A percentile compares a stretch with the other conserved stretches of the same genome.
Conservation (phyloP, 108 stramenopile species). For the Skeletonema potamos region DNA sequence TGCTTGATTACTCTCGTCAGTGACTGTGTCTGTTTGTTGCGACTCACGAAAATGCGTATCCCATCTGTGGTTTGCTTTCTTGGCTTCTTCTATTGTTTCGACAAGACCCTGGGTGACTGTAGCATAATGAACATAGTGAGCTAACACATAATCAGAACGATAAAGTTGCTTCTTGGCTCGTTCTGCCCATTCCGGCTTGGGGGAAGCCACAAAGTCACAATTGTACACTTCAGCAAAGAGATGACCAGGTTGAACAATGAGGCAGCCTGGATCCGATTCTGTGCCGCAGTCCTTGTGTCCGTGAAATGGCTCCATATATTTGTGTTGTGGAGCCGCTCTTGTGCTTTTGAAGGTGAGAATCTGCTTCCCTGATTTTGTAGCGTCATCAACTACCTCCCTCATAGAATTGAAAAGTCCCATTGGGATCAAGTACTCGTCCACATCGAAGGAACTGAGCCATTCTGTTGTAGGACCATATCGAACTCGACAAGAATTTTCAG, state of each 20-base stretch:
- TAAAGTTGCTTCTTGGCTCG: conserved; percentile 87
- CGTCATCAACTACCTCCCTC: conserved; percentile 45
- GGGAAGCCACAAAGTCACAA: conserved; percentile 65
- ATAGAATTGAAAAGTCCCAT: conserved; percentile 38
- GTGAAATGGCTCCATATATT: conserved; percentile 43
- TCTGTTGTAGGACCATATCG: conserved; percentile 70
- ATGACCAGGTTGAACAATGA: conserved; percentile 40
- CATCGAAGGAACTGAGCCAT: conserved; percentile 83
- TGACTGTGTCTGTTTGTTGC: conserved; percentile 3
- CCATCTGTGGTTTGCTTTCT: conserved; percentile 18
- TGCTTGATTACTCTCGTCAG: conserved; percentile 73
- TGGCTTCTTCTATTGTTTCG: conserved; percentile 31
- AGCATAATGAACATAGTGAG: conserved; percentile 84
- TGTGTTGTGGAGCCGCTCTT: conserved; percentile 30
- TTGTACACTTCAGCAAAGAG: conserved; percentile 68
- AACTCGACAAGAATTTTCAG: conserved; percentile 74
- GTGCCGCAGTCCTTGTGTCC: conserved; percentile 39
- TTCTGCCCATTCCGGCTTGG: conserved; percentile 57
- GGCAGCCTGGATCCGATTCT: conserved; percentile 36
- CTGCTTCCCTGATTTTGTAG: conserved; percentile 47
- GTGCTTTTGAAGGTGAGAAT: conserved; percentile 62
- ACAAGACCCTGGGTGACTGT: conserved; percentile 61
- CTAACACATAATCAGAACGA: conserved; percentile 64
- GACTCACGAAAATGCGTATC: conserved; percentile 22
- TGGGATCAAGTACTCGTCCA: conserved; percentile 78